Base-by-base conservation (phyloP, 495 filamentous ascomycete species). In the Lichenothelia convexa region DNA sequence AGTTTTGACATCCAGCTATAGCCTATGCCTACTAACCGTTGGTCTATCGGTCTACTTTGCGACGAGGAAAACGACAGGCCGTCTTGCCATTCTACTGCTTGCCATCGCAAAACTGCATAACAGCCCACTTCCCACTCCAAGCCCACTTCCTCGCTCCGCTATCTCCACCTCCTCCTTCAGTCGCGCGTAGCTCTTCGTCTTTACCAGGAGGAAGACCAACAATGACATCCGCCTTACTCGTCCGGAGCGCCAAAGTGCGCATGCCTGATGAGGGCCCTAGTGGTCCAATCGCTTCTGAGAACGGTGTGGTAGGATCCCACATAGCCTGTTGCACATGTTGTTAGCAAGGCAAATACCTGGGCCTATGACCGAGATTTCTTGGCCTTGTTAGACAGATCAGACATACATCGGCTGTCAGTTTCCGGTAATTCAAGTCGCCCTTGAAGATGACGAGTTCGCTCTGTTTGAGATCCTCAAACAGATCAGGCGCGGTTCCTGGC, bases 41-140 rank as follows among this genome's bases (percentile, higher is more conserved):
- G n/a, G n/a, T n/a, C n/a, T n/a, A n/a, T n/a, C n/a, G n/a, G n/a
- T n/a, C n/a, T n/a, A n/a, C n/a, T n/a, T n/a, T n/a, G n/a, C n/a
- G n/a, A n/a, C n/a, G n/a, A n/a, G n/a, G n/a, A n/a, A n/a, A n/a
- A n/a, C n/a, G n/a, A n/a, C n/a, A n/a, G n/a, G n/a, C n/a, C n/a
- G n/a, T n/a, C n/a, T n/a, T n/a, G n/a, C n/a, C n/a, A n/a, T n/a
- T 49, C 42, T 52, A 32, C 44, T 55, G n/a, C 54, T 80, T 78
- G 7, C 77, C 78, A 50, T 82, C 72, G 45, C 59, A 91, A 47
- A 93, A 92, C 16, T 84, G 86, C 9, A 89, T 75, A 22, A 95
- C 82, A 2, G 87, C 89, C 82, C 82, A 95, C 58, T 94, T 95
- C 6, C 89, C 89, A 52, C 70, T 81, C 87, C 86, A 95, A 1